phyloP scores from a whole-genome alignment of 805 yeast species.

The Barnettozyma botsteinii region DNA sequence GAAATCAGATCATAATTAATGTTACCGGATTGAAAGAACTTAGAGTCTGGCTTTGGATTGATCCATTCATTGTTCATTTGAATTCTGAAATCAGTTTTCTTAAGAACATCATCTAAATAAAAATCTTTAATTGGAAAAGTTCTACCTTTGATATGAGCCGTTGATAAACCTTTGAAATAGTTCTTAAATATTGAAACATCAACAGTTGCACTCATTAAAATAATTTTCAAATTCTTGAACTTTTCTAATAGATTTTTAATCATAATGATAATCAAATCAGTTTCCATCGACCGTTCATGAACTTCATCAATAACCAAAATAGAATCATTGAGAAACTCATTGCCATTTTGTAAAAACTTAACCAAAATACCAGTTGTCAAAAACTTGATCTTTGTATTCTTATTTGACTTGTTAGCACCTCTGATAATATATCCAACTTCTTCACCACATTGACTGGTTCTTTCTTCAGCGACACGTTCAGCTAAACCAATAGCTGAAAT shows the following conservation, averaged over 20 bases:
- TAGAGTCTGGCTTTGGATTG: slow-evolving; percentile 58
- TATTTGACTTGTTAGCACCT: slow-evolving; percentile 71
- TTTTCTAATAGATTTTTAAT: slow-evolving; percentile 53
- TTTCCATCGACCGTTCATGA: slow-evolving; percentile 91
- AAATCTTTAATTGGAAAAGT: slow-evolving; percentile 85
- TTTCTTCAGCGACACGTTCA: slow-evolving; percentile 83
- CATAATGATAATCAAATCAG: slow-evolving; percentile 77
- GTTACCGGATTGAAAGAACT: slow-evolving; percentile 57
- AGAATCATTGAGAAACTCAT: slow-evolving; percentile 43
- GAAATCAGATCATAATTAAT: slow-evolving; percentile 72
- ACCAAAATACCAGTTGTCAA: slow-evolving; percentile 91
- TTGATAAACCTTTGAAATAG: slow-evolving; percentile 57
- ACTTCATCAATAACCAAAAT: slow-evolving; percentile 88
- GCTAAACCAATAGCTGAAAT: slow-evolving; percentile 93
- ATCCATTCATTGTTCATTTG: slow-evolving; percentile 36
- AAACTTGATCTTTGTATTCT: slow-evolving; percentile 68
- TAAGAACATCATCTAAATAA: slow-evolving; percentile 64
- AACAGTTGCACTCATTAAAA: slow-evolving; percentile 94
- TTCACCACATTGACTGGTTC: slow-evolving; percentile 50
- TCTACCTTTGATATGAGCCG: slow-evolving; percentile 84
- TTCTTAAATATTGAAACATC: slow-evolving; percentile 59
- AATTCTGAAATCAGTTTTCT: slow-evolving; percentile 50
- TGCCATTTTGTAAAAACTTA: slow-evolving; percentile 64
- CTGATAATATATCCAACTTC: slow-evolving; percentile 88
- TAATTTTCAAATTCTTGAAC: slow-evolving; percentile 50